Evolutionary conservation across 2,329 filamentous ascomycete species (phyloP).

Genomic region (Paraphaeosphaeria sporulosa): DNA sequence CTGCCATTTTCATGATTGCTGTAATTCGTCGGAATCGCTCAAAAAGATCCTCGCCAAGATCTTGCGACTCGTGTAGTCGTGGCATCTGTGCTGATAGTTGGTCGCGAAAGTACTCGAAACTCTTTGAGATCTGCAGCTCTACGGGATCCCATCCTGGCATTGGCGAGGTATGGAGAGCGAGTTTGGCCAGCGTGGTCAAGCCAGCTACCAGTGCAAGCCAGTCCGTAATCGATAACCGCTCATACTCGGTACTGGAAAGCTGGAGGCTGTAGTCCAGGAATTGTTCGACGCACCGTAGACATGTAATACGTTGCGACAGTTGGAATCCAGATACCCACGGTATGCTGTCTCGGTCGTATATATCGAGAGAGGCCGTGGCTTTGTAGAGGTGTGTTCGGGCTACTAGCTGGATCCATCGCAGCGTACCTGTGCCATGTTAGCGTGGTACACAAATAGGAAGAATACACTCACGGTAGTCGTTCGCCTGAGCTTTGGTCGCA

Average conservation of each 20-base stretch:
- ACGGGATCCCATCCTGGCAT: conserved; percentile 44
- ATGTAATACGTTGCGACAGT: conserved; percentile 43
- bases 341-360: conserved; percentile 37
- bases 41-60: conserved; percentile 39
- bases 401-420: conserved; percentile 43
- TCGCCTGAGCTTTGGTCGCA: conserved; percentile 38
- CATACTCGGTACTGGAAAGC: conserved; percentile 35
- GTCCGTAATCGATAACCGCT: conserved; percentile 40
- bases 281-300: conserved; percentile 42
- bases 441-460: background rate
- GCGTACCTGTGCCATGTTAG: conserved; percentile 34
- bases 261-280: conserved; percentile 44
- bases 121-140: conserved; percentile 42
- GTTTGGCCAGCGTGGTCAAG: conserved; percentile 39
- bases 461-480: conserved; percentile 39
- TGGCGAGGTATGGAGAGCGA: conserved; percentile 37
- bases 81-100: conserved; percentile 43
- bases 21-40: conserved; percentile 46
- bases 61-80: conserved; percentile 31
- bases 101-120: conserved; percentile 44
- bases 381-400: conserved; percentile 40
- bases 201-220: conserved; percentile 43
- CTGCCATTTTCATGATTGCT: conserved; percentile 37
- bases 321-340: conserved; percentile 46
- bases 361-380: conserved; percentile 34